Evolutionary conservation across 495 filamentous ascomycete species (phyloP), one percentile per base, ranked within the genome.

Genomic region (Penicillium goetzii): DNA sequence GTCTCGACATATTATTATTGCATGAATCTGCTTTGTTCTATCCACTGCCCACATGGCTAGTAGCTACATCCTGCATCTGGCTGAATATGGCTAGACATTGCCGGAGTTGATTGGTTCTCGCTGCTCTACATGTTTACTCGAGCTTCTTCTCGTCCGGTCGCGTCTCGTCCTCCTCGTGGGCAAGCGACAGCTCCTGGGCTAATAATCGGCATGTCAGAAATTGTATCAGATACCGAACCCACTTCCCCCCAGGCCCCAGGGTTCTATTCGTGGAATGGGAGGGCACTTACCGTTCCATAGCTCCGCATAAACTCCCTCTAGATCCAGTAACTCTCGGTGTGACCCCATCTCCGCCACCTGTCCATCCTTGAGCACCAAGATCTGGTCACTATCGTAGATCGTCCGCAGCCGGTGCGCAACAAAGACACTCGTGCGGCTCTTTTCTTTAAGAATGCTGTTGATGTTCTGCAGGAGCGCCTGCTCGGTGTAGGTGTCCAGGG

Each of bases 401-500:
- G 95, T 98, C 36, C 96, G 83, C 63, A 99, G 76, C 40, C 95
- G 82, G 71, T 99, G 95, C 30, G 95, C 95, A 10, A 99, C 89
- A 66, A 98, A 98, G 4, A 99, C 88, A 65, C 92, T 97, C 6
- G 95, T 99, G 54, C 93, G 84, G 30, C 82, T 78, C 80, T 96
- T 96, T 67, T 97, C 93, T 61, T 88, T 89, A 56, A 99, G 76
- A 62, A 99, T 96, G 70, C 89, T 90, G 72, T 97, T 97, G 75
- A 98, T 97, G 68, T 97, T 97, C 61, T 88, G 84, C 76, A 99
- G 86, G 41, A 99, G 81, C 0, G 90, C 88, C 75, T 96, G 91
- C 75, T 99, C 95, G 0, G 95, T 98, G 72, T 97, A 91, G 0
- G 96, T 97, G 71, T 99, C 95, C 51, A 99, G 81, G 1, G 95